A percentile compares a stretch with the other conserved stretches of the same genome.
These are phyloP conservation scores for Rhodotorula mucilaginosa DNA, from an alignment of 1,284 basidiomycete genomes.

Conservation along the genomic window DNA sequence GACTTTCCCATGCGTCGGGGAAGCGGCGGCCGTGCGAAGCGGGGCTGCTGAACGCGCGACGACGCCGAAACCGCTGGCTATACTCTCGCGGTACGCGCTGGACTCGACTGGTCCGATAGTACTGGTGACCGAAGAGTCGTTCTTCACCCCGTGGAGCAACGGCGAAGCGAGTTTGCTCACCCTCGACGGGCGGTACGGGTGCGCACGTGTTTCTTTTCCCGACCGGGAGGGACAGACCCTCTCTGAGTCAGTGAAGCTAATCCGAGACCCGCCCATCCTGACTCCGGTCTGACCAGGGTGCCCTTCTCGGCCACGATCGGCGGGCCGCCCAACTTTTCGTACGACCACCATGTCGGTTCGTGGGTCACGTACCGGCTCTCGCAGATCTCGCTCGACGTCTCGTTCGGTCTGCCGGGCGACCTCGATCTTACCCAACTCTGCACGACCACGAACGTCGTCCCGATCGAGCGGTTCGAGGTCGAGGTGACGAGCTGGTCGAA, in stretches of 20 bases:
- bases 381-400: conserved; percentile 5
- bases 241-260: too few species aligned
- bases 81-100: too few species aligned
- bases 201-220: too few species aligned
- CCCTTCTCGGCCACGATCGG: neutral
- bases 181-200: neutral
- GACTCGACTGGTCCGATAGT: too few species aligned
- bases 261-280: too few species aligned
- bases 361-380: conserved; percentile 23
- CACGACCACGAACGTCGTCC: neutral
- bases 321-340: conserved; percentile 4
- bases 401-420: neutral
- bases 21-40: too few species aligned
- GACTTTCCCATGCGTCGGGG: too few species aligned
- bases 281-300: too few species aligned
- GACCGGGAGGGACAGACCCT: too few species aligned
- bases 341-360: neutral
- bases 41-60: too few species aligned
- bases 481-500: neutral
- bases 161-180: neutral
- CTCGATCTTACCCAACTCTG: neutral
- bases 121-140: too few species aligned
- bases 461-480: conserved; percentile 6
- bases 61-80: too few species aligned
- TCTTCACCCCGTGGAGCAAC: neutral